These are phyloP conservation scores for Backusella parvicylindrica DNA, from an alignment of 192 early-diverging fungal genomes.

Conservation along the genomic window DNA sequence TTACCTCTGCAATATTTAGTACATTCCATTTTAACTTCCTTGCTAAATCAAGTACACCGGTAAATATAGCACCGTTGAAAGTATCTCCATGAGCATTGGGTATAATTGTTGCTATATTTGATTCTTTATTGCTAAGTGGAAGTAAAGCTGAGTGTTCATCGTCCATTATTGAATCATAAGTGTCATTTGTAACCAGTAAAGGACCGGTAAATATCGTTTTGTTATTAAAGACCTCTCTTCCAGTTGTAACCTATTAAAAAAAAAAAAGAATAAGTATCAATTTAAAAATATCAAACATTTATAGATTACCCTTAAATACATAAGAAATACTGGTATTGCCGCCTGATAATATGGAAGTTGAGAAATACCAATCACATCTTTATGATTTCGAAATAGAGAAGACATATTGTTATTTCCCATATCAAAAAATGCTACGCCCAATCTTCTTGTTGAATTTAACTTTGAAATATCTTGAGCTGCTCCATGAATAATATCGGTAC, in stretches of 20 bases:
- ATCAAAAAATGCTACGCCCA: slow-evolving; percentile 6
- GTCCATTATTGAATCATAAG: neutral
- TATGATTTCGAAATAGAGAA: neutral
- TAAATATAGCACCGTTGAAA: slow-evolving; percentile 1
- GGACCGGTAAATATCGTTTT: slow-evolving; percentile 15
- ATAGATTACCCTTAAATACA: slow-evolving; percentile 18
- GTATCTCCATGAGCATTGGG: slow-evolving; percentile 15
- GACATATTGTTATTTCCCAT: slow-evolving; percentile 3
- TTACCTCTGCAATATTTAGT: neutral
- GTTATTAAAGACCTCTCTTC: slow-evolving; percentile 3
- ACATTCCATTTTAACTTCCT: slow-evolving; percentile 15
- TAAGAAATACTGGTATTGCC: slow-evolving; percentile 16
- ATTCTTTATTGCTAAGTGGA: neutral
- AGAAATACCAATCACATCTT: neutral
- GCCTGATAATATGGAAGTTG: slow-evolving; percentile 27
- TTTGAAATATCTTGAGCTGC: neutral
- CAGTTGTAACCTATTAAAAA: slow-evolving; percentile 7
- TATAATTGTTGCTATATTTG: neutral
- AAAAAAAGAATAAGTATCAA: neutral
- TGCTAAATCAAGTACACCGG: slow-evolving; percentile 5
- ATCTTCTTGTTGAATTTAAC: neutral
- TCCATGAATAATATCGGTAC: neutral
- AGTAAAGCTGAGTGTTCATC: neutral
- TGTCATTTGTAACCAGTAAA: slow-evolving; percentile 13
- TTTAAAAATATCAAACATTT: neutral